Base-by-base conservation (phyloP, 345 rosid genomes). In the Salix brachista region DNA sequence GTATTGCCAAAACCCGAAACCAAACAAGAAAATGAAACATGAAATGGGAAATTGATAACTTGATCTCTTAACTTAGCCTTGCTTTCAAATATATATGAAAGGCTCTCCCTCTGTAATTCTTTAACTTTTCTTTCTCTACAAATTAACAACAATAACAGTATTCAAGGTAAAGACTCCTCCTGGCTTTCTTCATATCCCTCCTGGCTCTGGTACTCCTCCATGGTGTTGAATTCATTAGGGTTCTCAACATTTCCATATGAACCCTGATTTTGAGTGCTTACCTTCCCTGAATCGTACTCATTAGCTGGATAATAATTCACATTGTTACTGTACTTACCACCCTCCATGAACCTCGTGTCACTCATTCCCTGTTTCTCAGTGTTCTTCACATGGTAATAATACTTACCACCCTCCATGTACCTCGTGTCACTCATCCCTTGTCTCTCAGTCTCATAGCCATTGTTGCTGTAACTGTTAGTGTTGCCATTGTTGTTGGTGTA, bases 281-380 rank as follows among this genome's bases (percentile, higher is more conserved):
- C 50, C 74, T 56, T 73, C 73, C 67, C 81, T 44, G 77, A 21
- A 32, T 58, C 79, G 18, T 72, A 66, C 46, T 32, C 73, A 26
- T 37, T 78, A 9, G 46, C 42, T 21, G 74, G 56, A 21, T 69
- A 17, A 50, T 19, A 69, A 10, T 80, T 60, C 11, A 64, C 76
- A 68, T 79, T 70, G 71, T 83, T 67, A 62, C 41, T 83, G 70
- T 81, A 83, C 85, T 78, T 90, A 19, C 92, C 91, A 21, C 85
- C 84, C 67, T 76, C 89, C 83, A 85, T 17, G 67, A 79, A 85
- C 81, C 88, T 83, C 3, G 94, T 89, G 80, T 90, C 90, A 17
- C 92, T 91, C 92, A 85, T 87, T 48, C 91, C 96, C 73, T 88
- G 86, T 72, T 77, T 83, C 83, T 83, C 68, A 2, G 37, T 65